Base-by-base conservation (phyloP, 352 stramenopile species). In the Halophytophthora polymorphica region DNA sequence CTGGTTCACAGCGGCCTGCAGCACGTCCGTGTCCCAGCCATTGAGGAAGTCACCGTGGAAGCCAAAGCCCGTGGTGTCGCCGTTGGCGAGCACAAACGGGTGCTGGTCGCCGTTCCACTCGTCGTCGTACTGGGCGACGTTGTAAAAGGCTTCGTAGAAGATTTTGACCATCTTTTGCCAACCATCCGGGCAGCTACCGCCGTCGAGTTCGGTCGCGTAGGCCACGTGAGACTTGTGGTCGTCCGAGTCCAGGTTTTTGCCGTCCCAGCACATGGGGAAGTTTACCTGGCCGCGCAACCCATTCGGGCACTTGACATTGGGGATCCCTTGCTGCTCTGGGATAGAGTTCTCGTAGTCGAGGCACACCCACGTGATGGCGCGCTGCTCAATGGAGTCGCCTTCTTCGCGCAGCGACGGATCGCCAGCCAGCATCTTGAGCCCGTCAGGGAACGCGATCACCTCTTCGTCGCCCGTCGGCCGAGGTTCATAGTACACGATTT, bases 131-230 rank as follows among this genome's bases (percentile, higher is more conserved):
- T 76, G 61, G 19, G 52, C 71, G 14, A 82, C 67, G 19, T 34
- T 71, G 57, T 75, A 82, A 51, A 82, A 82, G 13, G 64, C 58
- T 47, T 82, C 71, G 55, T 73, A 82, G 45, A 82, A 82, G 38
- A 78, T 73, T 53, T 82, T 82, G 50, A 82, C 61, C 61, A 82
- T 77, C 54, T 82, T 82, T 58, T 73, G 57, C 56, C 67, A 77
- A 12, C 61, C 61, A 4, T 55, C 28, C 0, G 71, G 67, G 36
- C 71, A 82, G 14, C 52, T 53, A 15, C 71, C 71, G 2, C 67
- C 67, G 18, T 82, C 71, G 6, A 82, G 61, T 1, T 19, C 61
- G 21, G 67, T 64, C 15, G 71, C 71, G 43, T 82, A 82, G 1
- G 71, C 64, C 18, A 82, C 56, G 50, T 78, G 71, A 1, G 67